These are phyloP conservation scores for Fomes fomentarius DNA, from an alignment of 1,284 basidiomycete genomes.

Conservation along the genomic window DNA sequence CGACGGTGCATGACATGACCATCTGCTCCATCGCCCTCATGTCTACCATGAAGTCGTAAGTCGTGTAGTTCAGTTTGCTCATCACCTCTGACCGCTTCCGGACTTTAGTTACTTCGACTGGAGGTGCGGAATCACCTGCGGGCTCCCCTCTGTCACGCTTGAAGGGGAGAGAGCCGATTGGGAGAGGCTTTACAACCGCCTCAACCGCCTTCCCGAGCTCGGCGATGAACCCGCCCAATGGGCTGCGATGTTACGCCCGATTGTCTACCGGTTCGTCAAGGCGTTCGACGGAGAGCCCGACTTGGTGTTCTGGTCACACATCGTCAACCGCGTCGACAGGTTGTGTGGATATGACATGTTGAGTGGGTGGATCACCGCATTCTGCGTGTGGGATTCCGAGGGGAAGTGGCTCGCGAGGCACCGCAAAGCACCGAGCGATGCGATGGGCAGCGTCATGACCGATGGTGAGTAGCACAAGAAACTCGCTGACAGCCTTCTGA, in stretches of 20 bases:
- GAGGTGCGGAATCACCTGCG: slow-evolving; percentile 37
- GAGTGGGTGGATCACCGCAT: slow-evolving; percentile 42
- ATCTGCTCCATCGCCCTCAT: slow-evolving; percentile 48
- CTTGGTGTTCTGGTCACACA: slow-evolving; percentile 38
- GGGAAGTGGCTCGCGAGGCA: slow-evolving; percentile 37
- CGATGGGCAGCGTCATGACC: background rate
- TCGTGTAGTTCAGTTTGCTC: no score
- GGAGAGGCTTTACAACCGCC: slow-evolving; percentile 32
- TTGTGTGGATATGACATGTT: slow-evolving; percentile 29
- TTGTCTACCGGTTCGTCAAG: slow-evolving; percentile 37
- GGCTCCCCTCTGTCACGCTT: slow-evolving; percentile 51
- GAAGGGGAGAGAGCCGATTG: slow-evolving; percentile 43
- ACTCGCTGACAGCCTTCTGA: no score
- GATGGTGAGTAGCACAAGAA: no score
- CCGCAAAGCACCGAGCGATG: background rate
- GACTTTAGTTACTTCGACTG: slow-evolving; percentile 38
- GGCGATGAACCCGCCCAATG: slow-evolving; percentile 37
- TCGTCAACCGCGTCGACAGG: slow-evolving; percentile 18
- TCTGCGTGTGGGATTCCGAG: slow-evolving; percentile 38
- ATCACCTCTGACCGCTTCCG: background rate
- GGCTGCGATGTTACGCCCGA: slow-evolving; percentile 38
- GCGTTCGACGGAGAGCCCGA: slow-evolving; percentile 35
- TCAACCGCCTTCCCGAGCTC: slow-evolving; percentile 40
- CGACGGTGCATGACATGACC: slow-evolving; percentile 44
- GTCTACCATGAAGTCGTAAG: slow-evolving; percentile 40